Evolutionary conservation across 108 stramenopile genomes (phyloP), one percentile per base, ranked within the genome.

Genomic region (Discostella pseudostelligera): DNA sequence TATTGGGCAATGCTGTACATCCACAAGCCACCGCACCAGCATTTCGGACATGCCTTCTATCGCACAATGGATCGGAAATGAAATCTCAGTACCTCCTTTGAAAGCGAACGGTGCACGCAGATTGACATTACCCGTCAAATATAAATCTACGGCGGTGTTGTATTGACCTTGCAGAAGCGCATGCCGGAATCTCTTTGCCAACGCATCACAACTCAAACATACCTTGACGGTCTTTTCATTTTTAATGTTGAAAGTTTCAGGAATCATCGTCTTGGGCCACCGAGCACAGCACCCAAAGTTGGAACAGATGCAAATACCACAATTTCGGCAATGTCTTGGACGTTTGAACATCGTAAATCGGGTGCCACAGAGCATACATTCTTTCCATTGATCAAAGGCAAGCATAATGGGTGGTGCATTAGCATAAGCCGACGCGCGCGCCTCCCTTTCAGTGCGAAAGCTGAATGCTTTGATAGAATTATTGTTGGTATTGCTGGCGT

Each of bases 381-480:
- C 42, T 0, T 81, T 67, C 21, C 70, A 60, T 22, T 80, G 82
- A 35, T 42, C 46, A 42, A 91, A 83, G 36, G 85, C 79, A 24
- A 86, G 32, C 84, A 91, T 90, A 39, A 84, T 74, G 16, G 93
- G 89, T 42, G 93, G 88, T 16, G 93, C 87, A 39, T 87, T 89
- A 0, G 93, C 89, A 55, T 89, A 89, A 21, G 87, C 93, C n/a
- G 87, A 87, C 55, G 90, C 93, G 22, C 88, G 62, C n/a, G 93
- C 93, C 67, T 89, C 84, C 39, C 78, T 62, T 73, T 94, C 88
- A 16, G 84, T 64, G 16, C 73, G 63, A 57, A 89, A 94, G 9
- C 87, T 87, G 61, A 88, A 94, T 5, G 89, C 89, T 57, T 87
- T 88, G 17, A 82, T 69, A 19, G 74, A 73, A 43, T 82, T 87